A percentile compares a stretch with the other conserved stretches of the same genome.
These are phyloP conservation scores for Knoxdaviesia capensis DNA, from an alignment of 2,329 filamentous ascomycete genomes.

Conservation along the genomic window DNA sequence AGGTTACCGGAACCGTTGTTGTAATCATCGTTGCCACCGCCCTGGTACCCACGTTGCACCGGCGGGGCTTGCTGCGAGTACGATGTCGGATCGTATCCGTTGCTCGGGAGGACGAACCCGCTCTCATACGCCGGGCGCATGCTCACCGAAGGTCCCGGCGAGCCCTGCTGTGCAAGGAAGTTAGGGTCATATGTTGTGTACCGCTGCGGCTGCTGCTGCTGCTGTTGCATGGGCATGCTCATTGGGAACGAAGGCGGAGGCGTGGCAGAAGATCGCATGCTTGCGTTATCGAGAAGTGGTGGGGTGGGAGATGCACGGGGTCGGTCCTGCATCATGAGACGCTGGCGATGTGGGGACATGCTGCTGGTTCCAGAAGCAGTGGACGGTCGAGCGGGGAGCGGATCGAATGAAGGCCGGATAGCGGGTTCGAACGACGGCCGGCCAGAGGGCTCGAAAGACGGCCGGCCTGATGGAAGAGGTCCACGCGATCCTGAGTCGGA, in stretches of 20 bases:
- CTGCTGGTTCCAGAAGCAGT: slow-evolving; percentile 23
- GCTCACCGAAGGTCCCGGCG: slow-evolving; percentile 3
- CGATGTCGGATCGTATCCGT: slow-evolving; percentile 8
- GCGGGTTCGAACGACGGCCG: slow-evolving; percentile 10
- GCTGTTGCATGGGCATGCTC: not conserved
- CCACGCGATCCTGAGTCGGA: slow-evolving; percentile 15
- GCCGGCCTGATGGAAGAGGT: slow-evolving; percentile 8
- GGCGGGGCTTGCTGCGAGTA: slow-evolving; percentile 5
- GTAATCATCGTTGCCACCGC: not conserved
- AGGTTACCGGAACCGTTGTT: not conserved
- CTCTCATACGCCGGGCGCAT: slow-evolving; percentile 24
- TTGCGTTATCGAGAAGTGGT: slow-evolving; percentile 7
- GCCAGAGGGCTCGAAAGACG: slow-evolving; percentile 10
- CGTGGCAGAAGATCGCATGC: not conserved
- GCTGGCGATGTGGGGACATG: slow-evolving; percentile 30
- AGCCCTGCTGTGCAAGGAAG: slow-evolving; percentile 16
- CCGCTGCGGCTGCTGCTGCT: slow-evolving; percentile 4
- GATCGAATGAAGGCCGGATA: slow-evolving; percentile 3
- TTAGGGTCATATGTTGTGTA: slow-evolving; percentile 22
- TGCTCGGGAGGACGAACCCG: slow-evolving; percentile 7
- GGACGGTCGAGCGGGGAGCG: slow-evolving; percentile 22
- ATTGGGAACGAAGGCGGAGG: slow-evolving; percentile 5
- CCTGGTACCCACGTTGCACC: slow-evolving; percentile 10
- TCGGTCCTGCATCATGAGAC: slow-evolving; percentile 17
- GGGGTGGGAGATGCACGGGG: not conserved